Base-by-base conservation (phyloP, 495 filamentous ascomycete genomes). In the Lepraria neglecta region DNA sequence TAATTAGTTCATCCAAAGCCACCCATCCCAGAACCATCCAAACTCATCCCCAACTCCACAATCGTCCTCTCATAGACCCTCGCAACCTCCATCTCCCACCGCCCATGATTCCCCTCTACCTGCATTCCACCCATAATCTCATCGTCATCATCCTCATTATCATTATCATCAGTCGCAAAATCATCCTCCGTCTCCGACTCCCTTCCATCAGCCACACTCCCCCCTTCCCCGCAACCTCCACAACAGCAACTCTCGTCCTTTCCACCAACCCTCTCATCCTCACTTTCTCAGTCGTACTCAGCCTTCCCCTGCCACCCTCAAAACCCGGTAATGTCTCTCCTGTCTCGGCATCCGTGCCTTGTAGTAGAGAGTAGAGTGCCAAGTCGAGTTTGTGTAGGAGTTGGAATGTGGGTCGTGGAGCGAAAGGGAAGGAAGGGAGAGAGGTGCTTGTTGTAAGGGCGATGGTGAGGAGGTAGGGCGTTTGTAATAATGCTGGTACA, bases 21-120 rank as follows among this genome's bases (percentile, higher is more conserved):
- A 17, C 14, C 24, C 15, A 42, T 61, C 12, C 15, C 58, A 56
- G 61, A 24, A 50, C 35, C 31, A 59, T 62, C 57, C 46, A 69
- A 60, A 9, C 61, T 47, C 58, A 43, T 27, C 11, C 67, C 67
- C 27, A 69, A 46, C 38, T 67, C 65, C 48, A 65, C 51, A 62
- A 95, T 77, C 0, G 89, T 92, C 67, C 79, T 78, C 71, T 92
- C 88, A 73, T 92, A 96, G 0, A 95, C 85, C 64, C 79, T 78
- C 0, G 84, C 87, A 52, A 88, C 79, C 62, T 89, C 84, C 80
- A 92, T 86, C 64, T 82, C 75, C 76, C 78, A 82, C 38, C 66
- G 66, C 17, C 68, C 70, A 52, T 72, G 71, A 48, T 80, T 79
- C 0, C 74, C 74, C 1, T 75, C 75, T 15, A 77, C 70, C 63